Evolutionary conservation across 176 grass and related monocot genomes (phyloP), one percentile per base, ranked within the genome.

Genomic region (Avena eriantha): DNA sequence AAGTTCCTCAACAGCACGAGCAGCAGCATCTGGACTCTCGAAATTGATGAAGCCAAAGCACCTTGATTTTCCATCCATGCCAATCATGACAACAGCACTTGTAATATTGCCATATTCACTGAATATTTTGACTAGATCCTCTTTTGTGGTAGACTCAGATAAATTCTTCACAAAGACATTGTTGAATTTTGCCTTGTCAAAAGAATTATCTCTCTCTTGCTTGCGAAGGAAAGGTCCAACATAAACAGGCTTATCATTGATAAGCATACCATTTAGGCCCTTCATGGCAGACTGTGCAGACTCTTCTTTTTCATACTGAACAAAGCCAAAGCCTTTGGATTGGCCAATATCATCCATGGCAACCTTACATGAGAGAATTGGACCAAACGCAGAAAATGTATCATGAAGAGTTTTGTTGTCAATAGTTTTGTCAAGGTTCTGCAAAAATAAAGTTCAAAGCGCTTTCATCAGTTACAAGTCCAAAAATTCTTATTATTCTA

Each of bases 151-250:
- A 79, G 94, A 91, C 60, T 93, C 94, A 8, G 94, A 90, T 51
- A 96, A 88, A 75, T 96, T 96, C 91, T 96, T 96, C 49, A 96
- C 94, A 83, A 96, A 96, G 31, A 96, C 94, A 88, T 96, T 96
- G 86, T 86, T 96, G 69, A 96, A 96, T 79, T 91, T 96, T 82
- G 87, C 5, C 86, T 86, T 96, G 78, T 93, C 91, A 80, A 68
- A 56, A 80, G 86, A 77, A 80, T 96, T 91, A 10, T 96, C 94
- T 39, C 94, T 93, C 71, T 96, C 94, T 67, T 93, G 94, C 81
- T 91, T 96, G 46, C 94, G 94, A 80, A 96, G 86, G 83, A 96
- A 96, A 50, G 91, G 94, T 48, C 94, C 94, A 54, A 96, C 94
- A 83, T 67, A 96, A 78, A 96, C 94, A 56, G 89, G 91, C 82